Evolutionary conservation across 371 early-diverging fungal genomes (phyloP).

Genomic region (Mortierella sp.): DNA sequence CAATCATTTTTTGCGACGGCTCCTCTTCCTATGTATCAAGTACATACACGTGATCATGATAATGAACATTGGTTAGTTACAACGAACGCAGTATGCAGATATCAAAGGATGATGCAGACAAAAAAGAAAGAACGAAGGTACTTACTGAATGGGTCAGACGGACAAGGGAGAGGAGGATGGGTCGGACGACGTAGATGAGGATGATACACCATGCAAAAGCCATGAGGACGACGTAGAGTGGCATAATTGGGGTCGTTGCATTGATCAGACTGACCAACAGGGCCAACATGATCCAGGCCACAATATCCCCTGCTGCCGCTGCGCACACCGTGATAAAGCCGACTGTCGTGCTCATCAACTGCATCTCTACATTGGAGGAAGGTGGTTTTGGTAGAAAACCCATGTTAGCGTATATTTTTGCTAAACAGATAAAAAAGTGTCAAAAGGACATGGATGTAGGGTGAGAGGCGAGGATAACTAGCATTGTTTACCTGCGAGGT

Average conservation of each 20-base stretch:
- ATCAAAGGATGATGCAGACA: neutral
- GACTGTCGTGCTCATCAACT: constrained; percentile 81
- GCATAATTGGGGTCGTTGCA: constrained; percentile 70
- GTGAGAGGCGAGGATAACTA: neutral
- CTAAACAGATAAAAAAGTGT: neutral
- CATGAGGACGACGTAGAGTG: constrained; percentile 79
- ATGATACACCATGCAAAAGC: constrained; percentile 70
- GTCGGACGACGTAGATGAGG: constrained; percentile 69
- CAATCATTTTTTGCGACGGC: constrained; percentile 74
- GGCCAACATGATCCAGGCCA: constrained; percentile 88
- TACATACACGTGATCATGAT: neutral
- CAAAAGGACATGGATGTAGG: neutral
- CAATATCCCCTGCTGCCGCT: constrained; percentile 89
- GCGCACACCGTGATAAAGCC: constrained; percentile 88
- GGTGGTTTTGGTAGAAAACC: neutral
- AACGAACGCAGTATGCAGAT: too few relatives aligned
- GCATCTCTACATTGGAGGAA: constrained; percentile 68
- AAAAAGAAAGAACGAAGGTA: neutral
- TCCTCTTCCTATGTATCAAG: constrained; percentile 72
- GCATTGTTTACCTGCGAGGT: constrained; percentile 70
- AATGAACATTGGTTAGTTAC: neutral
- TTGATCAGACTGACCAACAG: constrained; percentile 83
- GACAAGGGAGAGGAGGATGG: constrained; percentile 63
- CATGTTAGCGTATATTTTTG: too few relatives aligned
- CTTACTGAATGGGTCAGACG: constrained; percentile 59